These are phyloP conservation scores for Diaporthe aspalathi DNA, from an alignment of 2,329 filamentous ascomycete genomes.

Conservation along the genomic window DNA sequence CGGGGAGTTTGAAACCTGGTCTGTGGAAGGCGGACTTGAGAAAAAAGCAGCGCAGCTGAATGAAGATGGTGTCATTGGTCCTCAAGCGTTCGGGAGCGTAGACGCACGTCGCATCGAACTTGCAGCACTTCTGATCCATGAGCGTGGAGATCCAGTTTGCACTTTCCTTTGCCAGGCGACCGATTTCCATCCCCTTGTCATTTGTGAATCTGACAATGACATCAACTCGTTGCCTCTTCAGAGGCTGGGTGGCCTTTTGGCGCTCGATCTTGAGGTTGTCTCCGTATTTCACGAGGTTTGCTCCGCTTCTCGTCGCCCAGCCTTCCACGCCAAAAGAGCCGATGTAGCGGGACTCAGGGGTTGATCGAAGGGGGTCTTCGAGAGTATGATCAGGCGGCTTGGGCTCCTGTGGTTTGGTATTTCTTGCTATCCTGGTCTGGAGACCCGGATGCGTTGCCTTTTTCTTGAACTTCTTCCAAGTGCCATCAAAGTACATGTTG, in stretches of 20 bases:
- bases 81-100: slow-evolving; percentile 86
- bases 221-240: slow-evolving; percentile 72
- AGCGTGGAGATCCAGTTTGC: slow-evolving; percentile 93
- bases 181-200: slow-evolving; percentile 81
- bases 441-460: slow-evolving; percentile 37
- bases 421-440: slow-evolving; percentile 35
- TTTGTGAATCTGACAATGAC: slow-evolving; percentile 94
- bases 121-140: slow-evolving; percentile 89
- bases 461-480: slow-evolving; percentile 66
- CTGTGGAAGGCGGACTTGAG: slow-evolving; percentile 79
- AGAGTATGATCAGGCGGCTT: slow-evolving; percentile 9
- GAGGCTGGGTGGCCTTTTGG: slow-evolving; percentile 74
- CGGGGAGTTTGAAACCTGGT: slow-evolving; percentile 69
- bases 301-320: slow-evolving; percentile 90
- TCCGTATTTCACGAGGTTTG: slow-evolving; percentile 79
- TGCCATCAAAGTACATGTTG: slow-evolving; percentile 78
- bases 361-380: slow-evolving; percentile 41
- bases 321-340: slow-evolving; percentile 92
- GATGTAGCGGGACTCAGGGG: slow-evolving; percentile 74
- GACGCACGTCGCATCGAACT: slow-evolving; percentile 87
- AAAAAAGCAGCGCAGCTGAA: slow-evolving; percentile 85
- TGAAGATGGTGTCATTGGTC: slow-evolving; percentile 93
- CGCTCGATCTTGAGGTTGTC: slow-evolving; percentile 90
- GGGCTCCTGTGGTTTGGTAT: slow-evolving; percentile 30
- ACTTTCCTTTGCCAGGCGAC: slow-evolving; percentile 85